Evolutionary conservation across 1,284 basidiomycete species (phyloP).

Genomic region (Rhodotorula glutinis): DNA sequence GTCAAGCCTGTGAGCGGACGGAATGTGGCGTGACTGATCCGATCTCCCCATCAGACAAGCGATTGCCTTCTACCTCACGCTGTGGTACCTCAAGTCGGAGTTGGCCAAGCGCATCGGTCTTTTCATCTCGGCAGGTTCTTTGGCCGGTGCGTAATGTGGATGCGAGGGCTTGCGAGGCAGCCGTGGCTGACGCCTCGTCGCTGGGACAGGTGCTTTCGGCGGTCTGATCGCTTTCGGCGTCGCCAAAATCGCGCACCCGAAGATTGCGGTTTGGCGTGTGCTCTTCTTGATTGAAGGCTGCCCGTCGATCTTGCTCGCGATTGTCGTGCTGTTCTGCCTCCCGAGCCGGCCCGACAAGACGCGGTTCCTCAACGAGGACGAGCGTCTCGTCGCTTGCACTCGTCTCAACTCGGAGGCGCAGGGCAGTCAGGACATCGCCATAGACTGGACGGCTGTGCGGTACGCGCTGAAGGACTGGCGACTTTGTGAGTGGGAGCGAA

Average conservation of each 20-base stretch:
- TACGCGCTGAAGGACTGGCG: slow-evolving; percentile 65
- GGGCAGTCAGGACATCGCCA: slow-evolving; percentile 55
- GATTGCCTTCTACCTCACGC: slow-evolving; percentile 43
- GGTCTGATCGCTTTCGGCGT: slow-evolving; percentile 50
- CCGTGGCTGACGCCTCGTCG: no score
- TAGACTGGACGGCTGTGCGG: slow-evolving; percentile 54
- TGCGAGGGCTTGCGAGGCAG: no score
- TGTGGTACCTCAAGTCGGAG: slow-evolving; percentile 51
- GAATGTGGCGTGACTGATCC: neutral
- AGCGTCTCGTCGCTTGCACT: slow-evolving; percentile 68
- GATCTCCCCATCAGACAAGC: neutral
- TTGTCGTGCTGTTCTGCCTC: slow-evolving; percentile 63
- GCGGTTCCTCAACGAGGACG: slow-evolving; percentile 63
- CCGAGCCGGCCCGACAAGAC: slow-evolving; percentile 76
- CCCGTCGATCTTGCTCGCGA: slow-evolving; percentile 65
- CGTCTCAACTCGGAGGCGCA: slow-evolving; percentile 68
- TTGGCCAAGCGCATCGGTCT: slow-evolving; percentile 51
- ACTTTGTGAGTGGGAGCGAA: slow-evolving; percentile 60
- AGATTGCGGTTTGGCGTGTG: slow-evolving; percentile 24
- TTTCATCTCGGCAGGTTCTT: slow-evolving; percentile 46
- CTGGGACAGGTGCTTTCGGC: neutral
- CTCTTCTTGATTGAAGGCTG: slow-evolving; percentile 72
- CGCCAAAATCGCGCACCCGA: slow-evolving; percentile 44
- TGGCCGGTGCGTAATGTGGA: no score
- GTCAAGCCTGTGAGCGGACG: slow-evolving; percentile 6